Evolutionary conservation across 116 monocot species (phyloP).

Genomic region (Phalaenopsis hybrid): DNA sequence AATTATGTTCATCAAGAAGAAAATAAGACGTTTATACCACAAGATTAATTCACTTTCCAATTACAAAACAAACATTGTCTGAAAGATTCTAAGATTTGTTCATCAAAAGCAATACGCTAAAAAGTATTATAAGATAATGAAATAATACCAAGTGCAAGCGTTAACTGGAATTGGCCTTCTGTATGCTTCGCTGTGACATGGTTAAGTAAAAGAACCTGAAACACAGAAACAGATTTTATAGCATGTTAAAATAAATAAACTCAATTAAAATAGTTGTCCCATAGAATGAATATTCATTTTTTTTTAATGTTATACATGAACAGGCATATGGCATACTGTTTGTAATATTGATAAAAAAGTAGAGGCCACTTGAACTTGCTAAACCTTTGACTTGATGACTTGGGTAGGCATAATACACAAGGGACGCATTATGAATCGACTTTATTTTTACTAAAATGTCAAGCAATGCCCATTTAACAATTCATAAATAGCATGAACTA

Average conservation of each 20-base stretch:
- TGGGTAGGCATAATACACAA: not conserved
- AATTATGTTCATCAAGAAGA: too few relatives aligned
- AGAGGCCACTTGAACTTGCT: not conserved
- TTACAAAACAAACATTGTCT: not conserved
- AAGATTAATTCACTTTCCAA: not conserved
- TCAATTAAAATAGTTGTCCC: not conserved
- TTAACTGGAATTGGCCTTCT: conserved; percentile 73
- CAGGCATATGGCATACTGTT: not conserved
- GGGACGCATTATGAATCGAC: not conserved
- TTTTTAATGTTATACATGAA: not conserved
- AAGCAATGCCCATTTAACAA: not conserved
- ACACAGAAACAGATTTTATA: not conserved
- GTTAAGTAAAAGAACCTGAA: conserved; percentile 83
- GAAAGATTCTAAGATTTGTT: not conserved
- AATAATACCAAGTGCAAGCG: conserved; percentile 73
- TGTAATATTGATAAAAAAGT: not conserved
- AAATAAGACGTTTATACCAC: not conserved
- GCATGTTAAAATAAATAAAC: not conserved
- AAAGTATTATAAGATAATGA: not conserved
- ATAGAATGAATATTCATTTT: not conserved
- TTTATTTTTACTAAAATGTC: not conserved
- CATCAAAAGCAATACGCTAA: not conserved
- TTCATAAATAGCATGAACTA: too few relatives aligned
- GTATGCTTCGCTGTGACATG: conserved; percentile 81
- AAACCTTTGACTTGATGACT: not conserved